Evolutionary conservation across 768 basidiomycete genomes (phyloP), one percentile per base, ranked within the genome.

Genomic region (Boletus vinaceobasis): DNA sequence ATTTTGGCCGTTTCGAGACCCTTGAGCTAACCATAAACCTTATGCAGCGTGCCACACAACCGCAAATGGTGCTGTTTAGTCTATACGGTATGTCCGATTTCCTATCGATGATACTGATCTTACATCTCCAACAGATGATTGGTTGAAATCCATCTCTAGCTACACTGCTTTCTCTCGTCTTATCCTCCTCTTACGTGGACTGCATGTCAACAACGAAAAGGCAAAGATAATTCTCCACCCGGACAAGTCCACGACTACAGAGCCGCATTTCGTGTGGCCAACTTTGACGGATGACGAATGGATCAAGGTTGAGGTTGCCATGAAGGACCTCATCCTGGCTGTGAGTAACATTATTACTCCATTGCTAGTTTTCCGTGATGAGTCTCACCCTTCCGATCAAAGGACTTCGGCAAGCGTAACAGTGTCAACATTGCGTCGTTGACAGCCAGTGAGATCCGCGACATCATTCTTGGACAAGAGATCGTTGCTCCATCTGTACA

Each of bases 181-280:
- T 38, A 98, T 98, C 60, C 83, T 98, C n/a, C 82, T 98, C 29
- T 83, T 99, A 23, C 95, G 97, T 73, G 95, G 92, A 36, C 80
- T 98, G 31, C 97, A 98, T 71, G 97, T 98, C 73, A 98, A 99
- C 75, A 97, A 98, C 66, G 97, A 98, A 71, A 99, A 99, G 77
- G 94, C 97, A 27, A 99, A 99, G 79, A 88, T 99, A 63, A 94
- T 99, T 59, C 78, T 99, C 36, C 93, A 95, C 60, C 97, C 97
- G 0, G 95, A 98, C 77, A 96, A 97, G 74, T 88, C 86, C 53
- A 98, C 96, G 2, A 88, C 96, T 63, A 98, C 97, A 3, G 93
- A 98, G 71, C 89, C 94, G 38, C 95, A 98, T 73, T 98, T 96
- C 70, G 93, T 98, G 33, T 98, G 95, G 95, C 96, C 96, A 10